Base-by-base conservation (phyloP, 148 eudicot species). In the Dianthus caryophyllus region DNA sequence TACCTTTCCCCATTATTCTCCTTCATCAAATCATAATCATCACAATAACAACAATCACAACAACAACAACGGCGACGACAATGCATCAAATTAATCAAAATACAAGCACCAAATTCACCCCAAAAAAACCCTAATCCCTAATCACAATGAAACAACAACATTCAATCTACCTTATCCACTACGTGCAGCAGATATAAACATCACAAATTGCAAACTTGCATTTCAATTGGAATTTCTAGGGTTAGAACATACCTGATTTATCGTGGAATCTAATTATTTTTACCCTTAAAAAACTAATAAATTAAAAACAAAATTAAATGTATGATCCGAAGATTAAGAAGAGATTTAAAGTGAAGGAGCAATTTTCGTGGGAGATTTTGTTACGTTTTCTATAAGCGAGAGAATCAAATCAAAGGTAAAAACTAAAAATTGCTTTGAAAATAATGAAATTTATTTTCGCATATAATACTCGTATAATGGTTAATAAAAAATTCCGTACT, bases 1-100 rank as follows among this genome's bases (percentile, higher is more conserved):
- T 95, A 68, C 96, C 97, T 85, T 87, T 94, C 75, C 99, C 99
- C 99, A 95, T 95, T 78, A 47, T 70, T 54, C 54, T 71, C 61
- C 56, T 69, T 72, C 66, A 75, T 73, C 14, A 69, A 57, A 57
- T 31, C 33, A 26, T 20, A 48, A 55, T 25, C 59, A 14, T 27
- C 1, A 16, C 8, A 9, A 31, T 58, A 21, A 18, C 8, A 38
- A 61, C 21, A 18, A 38, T 0, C 6, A 61, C 27, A 61, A 36
- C 26, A n/a, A 38, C 27, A 60, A 20, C 21, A 18, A 38, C 7
- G 7, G 7, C 38, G 38, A 33, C 4, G 3, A 33, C 38, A 61
- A 61, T 61, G 65, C 65, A 61, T 39, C 48, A 61, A 61, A 33
- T 17, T 10, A 61, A 38, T 26, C 52, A 43, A 43, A 21, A 21